Base-by-base conservation (phyloP, 225 moss, liverwort and hornwort genomes). In the Straminergon stramineum region DNA sequence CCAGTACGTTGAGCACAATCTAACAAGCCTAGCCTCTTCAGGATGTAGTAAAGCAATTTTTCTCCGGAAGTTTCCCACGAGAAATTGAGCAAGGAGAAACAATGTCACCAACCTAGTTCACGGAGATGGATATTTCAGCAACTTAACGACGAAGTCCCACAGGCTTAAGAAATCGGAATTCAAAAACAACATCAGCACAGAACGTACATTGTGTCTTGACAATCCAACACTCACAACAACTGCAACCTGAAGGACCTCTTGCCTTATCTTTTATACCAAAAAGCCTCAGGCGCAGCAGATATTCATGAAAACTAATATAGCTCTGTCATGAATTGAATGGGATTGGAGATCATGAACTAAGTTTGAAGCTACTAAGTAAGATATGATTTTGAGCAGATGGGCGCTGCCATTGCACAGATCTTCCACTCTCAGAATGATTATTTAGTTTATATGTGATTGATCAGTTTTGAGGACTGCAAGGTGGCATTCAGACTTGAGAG, bases 161-260 rank as follows among this genome's bases (percentile, higher is more conserved):
- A n/a, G n/a, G 69, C n/a, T n/a, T n/a, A 13, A n/a, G 69, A n/a
- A n/a, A n/a, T n/a, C 7, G 22, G 69, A 22, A 69, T n/a, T n/a
- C n/a, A n/a, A 68, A 68, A 67, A 68, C 68, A 37, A 6, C n/a
- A 22, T 68, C 12, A 22, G 13, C n/a, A 69, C 22, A n/a, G 7
- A 1, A 4, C 7, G 7, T 2, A 4, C 7, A 7, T n/a, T 69
- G n/a, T 1, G 69, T 69, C 69, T 69, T n/a, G n/a, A n/a, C n/a
- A 69, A 23, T n/a, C 11, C 35, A 11, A 67, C 37, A 11, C 20
- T 20, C 69, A 69, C 69, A 69, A 69, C 22, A 69, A n/a, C 68
- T 68, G 68, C 68, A n/a, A n/a, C 68, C n/a, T 68, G n/a, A 68
- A 68, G 7, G n/a, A 22, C 69, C n/a, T n/a, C 13, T 2, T 68